These are phyloP conservation scores for Rhizopus microsporus DNA, from an alignment of 371 early-diverging fungal species.

Conservation along the genomic window DNA sequence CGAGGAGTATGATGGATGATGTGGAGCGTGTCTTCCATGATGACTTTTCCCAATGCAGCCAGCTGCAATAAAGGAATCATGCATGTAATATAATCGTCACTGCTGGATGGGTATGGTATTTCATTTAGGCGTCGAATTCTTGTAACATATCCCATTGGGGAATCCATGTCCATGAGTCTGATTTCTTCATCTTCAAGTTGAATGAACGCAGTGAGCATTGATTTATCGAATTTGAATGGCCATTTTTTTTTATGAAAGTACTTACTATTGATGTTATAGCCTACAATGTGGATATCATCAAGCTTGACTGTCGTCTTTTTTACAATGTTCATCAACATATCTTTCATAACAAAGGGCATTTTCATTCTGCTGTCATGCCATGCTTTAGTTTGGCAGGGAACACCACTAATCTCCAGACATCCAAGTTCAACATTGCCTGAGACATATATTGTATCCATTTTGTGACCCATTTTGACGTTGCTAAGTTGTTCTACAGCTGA, in stretches of 20 bases:
- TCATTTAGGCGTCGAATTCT: conserved; percentile 9
- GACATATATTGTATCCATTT: too few relatives aligned
- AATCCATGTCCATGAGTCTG: conserved; percentile 12
- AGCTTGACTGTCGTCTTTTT: conserved; percentile 6
- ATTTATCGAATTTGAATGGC: conserved; percentile 6
- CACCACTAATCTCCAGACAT: too few relatives aligned
- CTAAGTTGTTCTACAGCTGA: too few relatives aligned
- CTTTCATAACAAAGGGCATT: too few relatives aligned
- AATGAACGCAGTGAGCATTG: background rate
- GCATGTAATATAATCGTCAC: conserved; percentile 4
- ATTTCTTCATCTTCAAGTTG: background rate
- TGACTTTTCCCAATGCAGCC: conserved; percentile 5
- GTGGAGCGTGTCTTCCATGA: conserved; percentile 9
- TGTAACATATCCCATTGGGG: conserved; percentile 10
- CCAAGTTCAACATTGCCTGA: too few relatives aligned
- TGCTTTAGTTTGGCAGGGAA: too few relatives aligned
- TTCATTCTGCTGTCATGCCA: too few relatives aligned
- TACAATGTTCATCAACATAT: conserved; percentile 3
- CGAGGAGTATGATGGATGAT: conserved; percentile 10
- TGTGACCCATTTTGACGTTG: too few relatives aligned
- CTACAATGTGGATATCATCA: conserved; percentile 7
- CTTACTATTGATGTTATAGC: conserved; percentile 12
- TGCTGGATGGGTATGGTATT: conserved; percentile 7
- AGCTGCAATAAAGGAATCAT: conserved; percentile 8
- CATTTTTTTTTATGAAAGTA: conserved; percentile 1